These are phyloP conservation scores for Melanomma pulvis-pyrius DNA, from an alignment of 495 filamentous ascomycete genomes.

Conservation along the genomic window DNA sequence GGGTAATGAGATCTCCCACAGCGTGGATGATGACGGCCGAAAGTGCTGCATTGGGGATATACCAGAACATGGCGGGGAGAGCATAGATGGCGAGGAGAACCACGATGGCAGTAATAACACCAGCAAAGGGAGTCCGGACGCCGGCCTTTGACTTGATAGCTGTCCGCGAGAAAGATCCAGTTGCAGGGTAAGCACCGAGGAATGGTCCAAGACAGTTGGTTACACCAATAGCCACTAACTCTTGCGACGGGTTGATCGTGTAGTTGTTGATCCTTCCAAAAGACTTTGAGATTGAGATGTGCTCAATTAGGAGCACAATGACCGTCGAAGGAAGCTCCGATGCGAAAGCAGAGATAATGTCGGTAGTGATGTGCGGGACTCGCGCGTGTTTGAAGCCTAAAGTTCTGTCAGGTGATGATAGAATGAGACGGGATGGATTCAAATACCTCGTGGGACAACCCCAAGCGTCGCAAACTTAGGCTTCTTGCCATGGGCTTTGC, in stretches of 20 bases:
- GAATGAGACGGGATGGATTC: not conserved
- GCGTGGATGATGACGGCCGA: slow-evolving; percentile 97
- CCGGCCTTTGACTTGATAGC: slow-evolving; percentile 98
- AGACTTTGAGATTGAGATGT: slow-evolving; percentile 87
- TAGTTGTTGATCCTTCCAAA: slow-evolving; percentile 98
- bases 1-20: slow-evolving; percentile 91
- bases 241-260: slow-evolving; percentile 95
- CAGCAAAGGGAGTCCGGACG: slow-evolving; percentile 89
- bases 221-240: slow-evolving; percentile 92
- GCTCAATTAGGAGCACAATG: slow-evolving; percentile 91
- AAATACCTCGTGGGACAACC: slow-evolving; percentile 70
- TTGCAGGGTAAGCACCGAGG: slow-evolving; percentile 90
- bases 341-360: slow-evolving; percentile 64
- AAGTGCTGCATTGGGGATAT: slow-evolving; percentile 84
- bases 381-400: slow-evolving; percentile 76
- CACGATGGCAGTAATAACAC: slow-evolving; percentile 84
- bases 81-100: slow-evolving; percentile 96
- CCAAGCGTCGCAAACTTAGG: slow-evolving; percentile 70
- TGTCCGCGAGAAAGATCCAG: slow-evolving; percentile 94
- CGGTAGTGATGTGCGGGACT: slow-evolving; percentile 69
- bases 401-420: slow-evolving; percentile 10
- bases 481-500: slow-evolving; percentile 55
- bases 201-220: slow-evolving; percentile 92
- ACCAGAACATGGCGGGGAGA: slow-evolving; percentile 89
- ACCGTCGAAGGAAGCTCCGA: slow-evolving; percentile 74